These are phyloP conservation scores for Saccharomyces hybrid DNA, from an alignment of 1,139 yeast genomes.

Conservation along the genomic window DNA sequence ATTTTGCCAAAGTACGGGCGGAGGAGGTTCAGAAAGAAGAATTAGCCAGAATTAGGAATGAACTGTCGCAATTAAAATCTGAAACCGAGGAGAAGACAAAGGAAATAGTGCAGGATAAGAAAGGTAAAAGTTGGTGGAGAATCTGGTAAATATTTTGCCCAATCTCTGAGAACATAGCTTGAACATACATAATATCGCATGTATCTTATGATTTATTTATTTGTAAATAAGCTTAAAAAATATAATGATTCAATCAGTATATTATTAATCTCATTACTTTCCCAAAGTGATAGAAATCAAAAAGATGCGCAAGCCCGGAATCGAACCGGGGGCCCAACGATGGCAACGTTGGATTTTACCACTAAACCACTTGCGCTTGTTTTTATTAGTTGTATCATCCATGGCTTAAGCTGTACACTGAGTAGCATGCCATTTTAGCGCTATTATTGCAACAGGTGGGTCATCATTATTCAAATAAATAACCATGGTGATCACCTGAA, in stretches of 20 bases:
- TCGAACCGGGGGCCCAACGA: slow-evolving; percentile 1
- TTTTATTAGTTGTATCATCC: background rate
- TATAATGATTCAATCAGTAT: background rate
- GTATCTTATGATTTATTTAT: background rate
- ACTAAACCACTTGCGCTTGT: background rate
- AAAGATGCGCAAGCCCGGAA: background rate
- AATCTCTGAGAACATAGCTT: background rate
- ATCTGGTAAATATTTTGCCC: slow-evolving; percentile 14
- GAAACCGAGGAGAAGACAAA: slow-evolving; percentile 34
- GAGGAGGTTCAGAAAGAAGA: slow-evolving; percentile 41
- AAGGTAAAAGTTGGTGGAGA: slow-evolving; percentile 30
- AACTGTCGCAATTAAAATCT: slow-evolving; percentile 33
- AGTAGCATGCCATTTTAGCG: no score
- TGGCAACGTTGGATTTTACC: slow-evolving; percentile 1
- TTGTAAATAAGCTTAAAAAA: background rate
- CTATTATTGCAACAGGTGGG: no score
- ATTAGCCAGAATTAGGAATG: slow-evolving; percentile 33
- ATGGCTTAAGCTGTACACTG: no score
- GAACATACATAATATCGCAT: no score
- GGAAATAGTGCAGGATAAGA: slow-evolving; percentile 34
- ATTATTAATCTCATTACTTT: no score
- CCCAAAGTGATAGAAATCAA: background rate
- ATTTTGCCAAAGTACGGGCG: slow-evolving; percentile 43
- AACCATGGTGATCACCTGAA: no score
- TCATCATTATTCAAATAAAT: no score